Evolutionary conservation across 108 stramenopile species (phyloP).

Genomic region (Pseudonitzschia multistriata): DNA sequence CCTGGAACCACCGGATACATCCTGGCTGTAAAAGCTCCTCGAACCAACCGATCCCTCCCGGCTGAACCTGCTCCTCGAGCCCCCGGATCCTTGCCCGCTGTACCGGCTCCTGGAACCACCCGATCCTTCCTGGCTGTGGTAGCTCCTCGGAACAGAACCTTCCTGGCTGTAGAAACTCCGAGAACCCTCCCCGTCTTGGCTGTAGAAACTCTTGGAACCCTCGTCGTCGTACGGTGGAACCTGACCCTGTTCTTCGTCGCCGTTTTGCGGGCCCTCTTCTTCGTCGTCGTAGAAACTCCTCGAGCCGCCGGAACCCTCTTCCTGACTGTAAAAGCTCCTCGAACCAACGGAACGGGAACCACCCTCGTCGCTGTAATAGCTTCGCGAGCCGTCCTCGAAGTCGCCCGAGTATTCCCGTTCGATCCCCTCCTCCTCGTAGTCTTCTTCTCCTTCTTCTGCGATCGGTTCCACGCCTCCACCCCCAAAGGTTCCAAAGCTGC

Average conservation of each 20-base stretch:
- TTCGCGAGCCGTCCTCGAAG: slow-evolving; percentile 18
- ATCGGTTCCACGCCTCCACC: background rate
- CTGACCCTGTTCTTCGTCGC: background rate
- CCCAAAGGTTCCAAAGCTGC: no score
- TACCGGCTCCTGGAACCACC: background rate
- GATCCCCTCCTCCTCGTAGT: slow-evolving; percentile 12
- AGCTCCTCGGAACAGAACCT: background rate
- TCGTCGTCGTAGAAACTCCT: background rate
- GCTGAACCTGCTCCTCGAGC: background rate
- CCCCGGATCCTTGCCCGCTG: background rate
- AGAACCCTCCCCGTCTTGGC: background rate
- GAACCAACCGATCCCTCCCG: background rate
- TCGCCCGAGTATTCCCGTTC: background rate
- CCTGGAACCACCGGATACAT: background rate
- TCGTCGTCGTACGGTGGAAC: no score
- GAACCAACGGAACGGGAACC: background rate
- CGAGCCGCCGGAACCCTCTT: background rate
- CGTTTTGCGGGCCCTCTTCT: background rate
- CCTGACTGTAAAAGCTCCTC: slow-evolving; percentile 13
- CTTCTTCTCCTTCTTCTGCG: slow-evolving; percentile 8
- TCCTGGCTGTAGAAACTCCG: background rate
- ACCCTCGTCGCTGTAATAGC: slow-evolving; percentile 18
- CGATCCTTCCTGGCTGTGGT: background rate
- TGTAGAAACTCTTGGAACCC: slow-evolving; percentile 1
- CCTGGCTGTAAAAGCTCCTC: background rate